These are phyloP conservation scores for Lactarius hatsudake DNA, from an alignment of 768 basidiomycete genomes.

Conservation along the genomic window DNA sequence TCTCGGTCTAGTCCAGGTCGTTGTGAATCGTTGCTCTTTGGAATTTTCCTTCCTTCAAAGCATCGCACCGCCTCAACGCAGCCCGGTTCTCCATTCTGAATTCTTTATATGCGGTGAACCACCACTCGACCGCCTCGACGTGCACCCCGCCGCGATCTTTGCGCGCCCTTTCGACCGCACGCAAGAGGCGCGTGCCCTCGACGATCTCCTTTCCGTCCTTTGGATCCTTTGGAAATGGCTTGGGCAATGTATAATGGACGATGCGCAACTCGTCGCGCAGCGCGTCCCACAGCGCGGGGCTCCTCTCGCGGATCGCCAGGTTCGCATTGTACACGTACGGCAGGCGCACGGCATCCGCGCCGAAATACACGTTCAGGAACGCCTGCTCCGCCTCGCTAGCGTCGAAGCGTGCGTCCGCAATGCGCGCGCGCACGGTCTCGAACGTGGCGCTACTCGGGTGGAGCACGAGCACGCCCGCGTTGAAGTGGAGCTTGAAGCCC, in stretches of 20 bases:
- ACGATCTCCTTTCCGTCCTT: slow-evolving; percentile 28
- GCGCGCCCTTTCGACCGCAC: slow-evolving; percentile 26
- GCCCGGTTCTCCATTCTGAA: slow-evolving; percentile 24
- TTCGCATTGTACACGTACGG: slow-evolving; percentile 40
- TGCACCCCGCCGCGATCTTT: slow-evolving; percentile 18
- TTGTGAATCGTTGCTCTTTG: neutral
- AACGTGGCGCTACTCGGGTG: slow-evolving; percentile 34
- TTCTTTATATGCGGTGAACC: slow-evolving; percentile 29
- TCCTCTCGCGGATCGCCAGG: slow-evolving; percentile 37
- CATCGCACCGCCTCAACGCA: slow-evolving; percentile 10
- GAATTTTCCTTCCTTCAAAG: neutral
- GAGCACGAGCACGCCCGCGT: slow-evolving; percentile 38
- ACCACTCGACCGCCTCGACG: slow-evolving; percentile 31
- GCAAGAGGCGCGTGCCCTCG: slow-evolving; percentile 27
- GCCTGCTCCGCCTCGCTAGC: slow-evolving; percentile 43
- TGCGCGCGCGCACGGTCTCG: slow-evolving; percentile 35
- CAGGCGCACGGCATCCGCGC: slow-evolving; percentile 34
- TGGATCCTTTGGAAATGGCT: slow-evolving; percentile 32
- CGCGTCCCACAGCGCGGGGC: slow-evolving; percentile 34
- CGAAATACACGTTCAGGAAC: slow-evolving; percentile 42
- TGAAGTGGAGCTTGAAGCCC: slow-evolving; percentile 40
- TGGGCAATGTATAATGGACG: slow-evolving; percentile 37
- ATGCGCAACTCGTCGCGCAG: slow-evolving; percentile 34
- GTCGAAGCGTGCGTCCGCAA: slow-evolving; percentile 41
- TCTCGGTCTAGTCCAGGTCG: neutral